Evolutionary conservation across 805 yeast species (phyloP).

Genomic region (Lipomyces orientalis): DNA sequence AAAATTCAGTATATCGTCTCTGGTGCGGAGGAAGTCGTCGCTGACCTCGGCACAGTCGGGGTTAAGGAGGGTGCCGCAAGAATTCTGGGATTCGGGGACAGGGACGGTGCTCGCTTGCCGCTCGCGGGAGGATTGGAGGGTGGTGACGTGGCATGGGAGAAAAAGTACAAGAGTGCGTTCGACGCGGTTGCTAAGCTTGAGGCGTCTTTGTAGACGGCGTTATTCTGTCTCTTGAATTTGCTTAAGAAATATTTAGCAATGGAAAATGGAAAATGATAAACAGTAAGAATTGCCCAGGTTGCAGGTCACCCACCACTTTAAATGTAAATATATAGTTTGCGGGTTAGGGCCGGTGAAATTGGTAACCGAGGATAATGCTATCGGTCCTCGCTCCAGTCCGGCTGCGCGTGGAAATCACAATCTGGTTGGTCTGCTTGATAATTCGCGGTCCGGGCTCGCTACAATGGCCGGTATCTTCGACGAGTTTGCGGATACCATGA

Average conservation of each 20-base stretch:
- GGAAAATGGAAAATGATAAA: background rate
- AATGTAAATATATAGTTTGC: background rate
- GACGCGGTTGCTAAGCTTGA: constrained; percentile 22
- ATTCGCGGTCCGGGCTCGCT: background rate
- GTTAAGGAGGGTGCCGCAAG: constrained; percentile 52
- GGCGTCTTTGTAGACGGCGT: constrained; percentile 16
- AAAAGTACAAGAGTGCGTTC: constrained; percentile 22
- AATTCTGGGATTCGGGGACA: constrained; percentile 52
- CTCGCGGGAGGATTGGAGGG: constrained; percentile 42
- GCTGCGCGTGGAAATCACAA: too few relatives aligned
- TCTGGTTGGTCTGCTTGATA: too few relatives aligned
- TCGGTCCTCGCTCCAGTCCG: too few relatives aligned
- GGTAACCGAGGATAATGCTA: too few relatives aligned
- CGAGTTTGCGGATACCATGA: background rate
- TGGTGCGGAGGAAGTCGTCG: constrained; percentile 55
- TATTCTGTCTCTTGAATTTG: background rate
- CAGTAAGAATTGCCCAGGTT: too few relatives aligned
- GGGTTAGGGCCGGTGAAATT: too few relatives aligned
- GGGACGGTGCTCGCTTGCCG: constrained; percentile 55
- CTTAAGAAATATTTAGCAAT: background rate
- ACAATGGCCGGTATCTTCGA: background rate
- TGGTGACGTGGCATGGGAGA: constrained; percentile 27
- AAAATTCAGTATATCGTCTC: constrained; percentile 52
- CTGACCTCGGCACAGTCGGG: constrained; percentile 54
- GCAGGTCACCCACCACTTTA: background rate